Evolutionary conservation across 257 asterid species (phyloP).

Genomic region (Cruciata laevipes): DNA sequence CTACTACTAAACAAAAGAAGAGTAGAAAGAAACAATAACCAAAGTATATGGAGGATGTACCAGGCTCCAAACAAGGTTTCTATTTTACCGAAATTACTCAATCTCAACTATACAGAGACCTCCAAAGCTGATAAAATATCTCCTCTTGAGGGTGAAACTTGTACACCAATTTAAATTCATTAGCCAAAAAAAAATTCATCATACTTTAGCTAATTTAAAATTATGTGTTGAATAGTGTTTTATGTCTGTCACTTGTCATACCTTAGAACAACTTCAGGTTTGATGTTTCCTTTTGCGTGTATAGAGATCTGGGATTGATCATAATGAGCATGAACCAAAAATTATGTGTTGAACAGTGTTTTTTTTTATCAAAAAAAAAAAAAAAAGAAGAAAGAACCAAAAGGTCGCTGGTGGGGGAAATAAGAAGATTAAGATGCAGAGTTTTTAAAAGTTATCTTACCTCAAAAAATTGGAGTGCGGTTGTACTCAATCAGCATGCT

Average conservation of each 20-base stretch:
- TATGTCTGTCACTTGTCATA: too few species aligned
- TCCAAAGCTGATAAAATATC: not conserved
- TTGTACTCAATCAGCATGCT: conserved; percentile 60
- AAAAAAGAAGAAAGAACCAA: too few species aligned
- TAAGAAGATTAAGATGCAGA: not conserved
- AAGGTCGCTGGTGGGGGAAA: not conserved
- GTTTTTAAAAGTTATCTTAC: conserved; percentile 21
- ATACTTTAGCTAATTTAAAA: not conserved
- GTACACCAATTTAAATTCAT: not conserved
- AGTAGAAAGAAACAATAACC: not conserved
- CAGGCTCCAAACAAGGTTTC: not conserved
- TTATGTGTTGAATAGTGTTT: not conserved
- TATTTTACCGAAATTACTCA: not conserved
- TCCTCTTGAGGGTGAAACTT: not conserved
- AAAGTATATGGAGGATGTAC: not conserved
- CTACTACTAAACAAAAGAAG: not conserved
- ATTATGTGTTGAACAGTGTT: too few species aligned
- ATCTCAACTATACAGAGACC: not conserved
- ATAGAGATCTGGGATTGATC: not conserved
- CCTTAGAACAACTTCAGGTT: not conserved
- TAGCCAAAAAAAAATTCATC: not conserved
- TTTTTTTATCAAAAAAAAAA: too few species aligned
- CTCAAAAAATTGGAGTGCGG: conserved; percentile 10
- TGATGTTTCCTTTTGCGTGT: not conserved
- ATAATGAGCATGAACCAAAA: not conserved